These are phyloP conservation scores for Thermochaetoides thermophila DNA, from an alignment of 495 filamentous ascomycete genomes.

Conservation along the genomic window DNA sequence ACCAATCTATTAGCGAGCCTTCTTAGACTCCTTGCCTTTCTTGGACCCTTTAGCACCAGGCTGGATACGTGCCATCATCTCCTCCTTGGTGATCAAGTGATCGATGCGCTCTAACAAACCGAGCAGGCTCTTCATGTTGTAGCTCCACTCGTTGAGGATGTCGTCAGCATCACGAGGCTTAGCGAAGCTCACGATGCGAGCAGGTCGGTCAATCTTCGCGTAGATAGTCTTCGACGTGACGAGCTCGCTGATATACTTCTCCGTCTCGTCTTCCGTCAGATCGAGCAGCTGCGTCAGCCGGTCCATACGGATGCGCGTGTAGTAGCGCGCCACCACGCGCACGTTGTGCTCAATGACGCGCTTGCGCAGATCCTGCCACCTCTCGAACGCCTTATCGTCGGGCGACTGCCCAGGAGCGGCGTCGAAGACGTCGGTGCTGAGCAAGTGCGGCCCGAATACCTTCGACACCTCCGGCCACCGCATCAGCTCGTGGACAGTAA, in stretches of 20 bases:
- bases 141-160: conserved; percentile 95
- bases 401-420: conserved; percentile 39
- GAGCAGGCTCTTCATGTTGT: conserved; percentile 93
- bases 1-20: too few species aligned
- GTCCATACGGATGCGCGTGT: conserved; percentile 86
- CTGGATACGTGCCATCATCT: conserved; percentile 98
- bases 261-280: conserved; percentile 85
- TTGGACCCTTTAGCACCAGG: conserved; percentile 35
- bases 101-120: conserved; percentile 88
- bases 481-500: conserved; percentile 94
- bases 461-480: conserved; percentile 87
- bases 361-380: conserved; percentile 91
- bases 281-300: conserved; percentile 82
- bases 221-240: conserved; percentile 95
- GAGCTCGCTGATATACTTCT: conserved; percentile 90
- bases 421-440: conserved; percentile 79
- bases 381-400: conserved; percentile 61
- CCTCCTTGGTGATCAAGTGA: conserved; percentile 98
- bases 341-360: conserved; percentile 99
- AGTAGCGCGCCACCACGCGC: conserved; percentile 93
- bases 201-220: conserved; percentile 92
- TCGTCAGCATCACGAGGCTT: conserved; percentile 93
- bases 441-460: conserved; percentile 77
- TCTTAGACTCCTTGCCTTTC: conserved; percentile 20
- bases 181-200: conserved; percentile 79